Conservation (phyloP, 2,329 filamentous ascomycete genomes). For the Parasarocladium wereldwijsianum region DNA sequence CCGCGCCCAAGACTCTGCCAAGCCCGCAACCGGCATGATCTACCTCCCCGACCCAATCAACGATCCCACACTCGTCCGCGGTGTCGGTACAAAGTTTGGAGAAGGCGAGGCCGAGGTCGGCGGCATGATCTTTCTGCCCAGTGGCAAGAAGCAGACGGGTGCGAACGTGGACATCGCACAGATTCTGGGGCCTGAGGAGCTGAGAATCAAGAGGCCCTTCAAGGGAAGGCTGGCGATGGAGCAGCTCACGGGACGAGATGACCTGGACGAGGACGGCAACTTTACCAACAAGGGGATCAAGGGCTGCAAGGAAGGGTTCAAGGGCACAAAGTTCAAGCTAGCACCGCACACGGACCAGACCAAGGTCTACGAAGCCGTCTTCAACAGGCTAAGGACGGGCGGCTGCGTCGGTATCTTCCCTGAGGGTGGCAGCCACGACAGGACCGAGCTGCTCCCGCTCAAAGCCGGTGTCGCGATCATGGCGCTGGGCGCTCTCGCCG, state of each 20-base stretch:
- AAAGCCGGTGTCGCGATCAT: conserved; percentile 98
- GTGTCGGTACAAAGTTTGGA: conserved; percentile 73
- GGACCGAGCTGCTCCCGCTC: conserved; percentile 76
- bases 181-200: conserved; percentile 64
- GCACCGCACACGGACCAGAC: conserved; percentile 91
- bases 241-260: conserved; percentile 70
- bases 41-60: conserved; percentile 81
- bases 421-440: conserved; percentile 90
- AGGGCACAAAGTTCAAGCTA: conserved; percentile 72
- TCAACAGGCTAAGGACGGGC: conserved; percentile 63
- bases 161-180: conserved; percentile 75
- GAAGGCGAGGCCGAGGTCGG: conserved; percentile 55
- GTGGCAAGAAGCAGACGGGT: conserved; percentile 59
- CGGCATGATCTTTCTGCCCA: conserved; percentile 76
- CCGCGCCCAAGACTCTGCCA: conserved; percentile 78
- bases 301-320: conserved; percentile 44
- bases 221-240: conserved; percentile 59
- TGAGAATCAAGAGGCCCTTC: conserved; percentile 78
- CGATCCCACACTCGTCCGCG: conserved; percentile 66
- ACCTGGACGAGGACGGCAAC: conserved; percentile 52
- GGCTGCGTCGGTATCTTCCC: conserved; percentile 95
- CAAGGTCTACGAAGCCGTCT: conserved; percentile 86
- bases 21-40: conserved; percentile 61
- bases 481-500: conserved; percentile 79
- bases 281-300: conserved; percentile 40